Conservation (phyloP, 768 basidiomycete genomes). For the Hypholoma sublateritium region DNA sequence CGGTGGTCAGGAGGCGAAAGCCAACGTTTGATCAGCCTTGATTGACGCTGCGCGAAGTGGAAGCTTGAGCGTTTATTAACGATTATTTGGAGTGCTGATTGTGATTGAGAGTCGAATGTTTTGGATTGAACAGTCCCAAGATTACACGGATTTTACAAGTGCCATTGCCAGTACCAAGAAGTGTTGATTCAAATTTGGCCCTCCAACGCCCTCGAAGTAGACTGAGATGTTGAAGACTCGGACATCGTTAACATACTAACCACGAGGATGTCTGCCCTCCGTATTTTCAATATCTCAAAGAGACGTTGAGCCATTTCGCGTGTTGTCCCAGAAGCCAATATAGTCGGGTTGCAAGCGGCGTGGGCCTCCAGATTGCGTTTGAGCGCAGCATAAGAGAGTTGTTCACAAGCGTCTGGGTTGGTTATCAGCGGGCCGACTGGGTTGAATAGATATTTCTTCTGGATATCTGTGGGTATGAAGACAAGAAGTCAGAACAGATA, state of each 20-base stretch:
- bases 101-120: too few species aligned
- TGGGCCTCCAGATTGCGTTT: slow-evolving; percentile 60
- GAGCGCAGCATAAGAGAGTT: slow-evolving; percentile 47
- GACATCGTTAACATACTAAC: slow-evolving; percentile 31
- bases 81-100: too few species aligned
- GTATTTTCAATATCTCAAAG: slow-evolving; percentile 40
- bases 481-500: neutral
- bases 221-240: neutral
- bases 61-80: too few species aligned
- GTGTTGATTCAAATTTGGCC: too few species aligned
- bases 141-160: too few species aligned
- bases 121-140: too few species aligned
- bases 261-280: slow-evolving; percentile 52
- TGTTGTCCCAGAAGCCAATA: slow-evolving; percentile 46
- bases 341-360: slow-evolving; percentile 41
- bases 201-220: too few species aligned
- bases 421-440: slow-evolving; percentile 50
- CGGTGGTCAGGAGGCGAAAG: too few species aligned
- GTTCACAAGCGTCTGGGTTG: slow-evolving; percentile 36
- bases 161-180: too few species aligned
- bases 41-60: too few species aligned
- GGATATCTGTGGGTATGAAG: slow-evolving; percentile 35
- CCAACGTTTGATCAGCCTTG: too few species aligned
- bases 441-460: slow-evolving; percentile 46
- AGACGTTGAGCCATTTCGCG: slow-evolving; percentile 51